Evolutionary conservation across 345 rosid species (phyloP), one percentile per base, ranked within the genome.

Genomic region (Ceriops decandra): DNA sequence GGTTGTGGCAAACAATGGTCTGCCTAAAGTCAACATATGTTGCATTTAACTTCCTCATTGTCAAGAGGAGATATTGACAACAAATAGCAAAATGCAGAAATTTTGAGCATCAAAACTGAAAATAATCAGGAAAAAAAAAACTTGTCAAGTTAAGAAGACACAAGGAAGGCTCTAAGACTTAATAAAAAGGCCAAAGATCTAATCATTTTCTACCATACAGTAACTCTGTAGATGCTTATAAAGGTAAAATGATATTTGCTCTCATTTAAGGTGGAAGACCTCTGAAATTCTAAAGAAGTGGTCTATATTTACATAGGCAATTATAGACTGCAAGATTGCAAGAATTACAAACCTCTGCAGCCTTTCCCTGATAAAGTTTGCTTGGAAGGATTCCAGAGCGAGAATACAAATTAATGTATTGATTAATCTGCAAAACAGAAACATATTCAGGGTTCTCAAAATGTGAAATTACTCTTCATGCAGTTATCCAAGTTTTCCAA

Each of bases 371-470:
- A 78, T 75, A 85, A 68, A 90, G 67, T 76, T 82, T 76, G 83
- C 97, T 90, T 2, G 98, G 97, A 53, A 83, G 84, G 72, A 88
- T 77, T 74, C 92, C 91, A 66, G 81, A 79, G 53, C 74, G 84
- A 70, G 89, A 83, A 85, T 86, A 86, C 74, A 92, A 75, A 64
- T 75, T 80, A n/a, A 90, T 85, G 77, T 81, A 95, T 72, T 83
- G 97, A 62, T 73, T 85, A 62, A 95, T 86, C 97, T 92, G 88
- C 83, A 74, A 77, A 70, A 64, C 24, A 75, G 27, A 66, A 78
- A 61, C 60, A 68, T 22, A 63, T 52, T 70, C 47, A 76, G 61
- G 32, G 35, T 75, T 36, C 36, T 54, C 20, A 27, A 58, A 27
- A 54, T n/a, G 16, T 13, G 11, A 22, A 13, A 22, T 21, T 21